phyloP scores from a whole-genome alignment of 2,329 filamentous ascomycete genomes.

The Chlorencoelia australis region DNA sequence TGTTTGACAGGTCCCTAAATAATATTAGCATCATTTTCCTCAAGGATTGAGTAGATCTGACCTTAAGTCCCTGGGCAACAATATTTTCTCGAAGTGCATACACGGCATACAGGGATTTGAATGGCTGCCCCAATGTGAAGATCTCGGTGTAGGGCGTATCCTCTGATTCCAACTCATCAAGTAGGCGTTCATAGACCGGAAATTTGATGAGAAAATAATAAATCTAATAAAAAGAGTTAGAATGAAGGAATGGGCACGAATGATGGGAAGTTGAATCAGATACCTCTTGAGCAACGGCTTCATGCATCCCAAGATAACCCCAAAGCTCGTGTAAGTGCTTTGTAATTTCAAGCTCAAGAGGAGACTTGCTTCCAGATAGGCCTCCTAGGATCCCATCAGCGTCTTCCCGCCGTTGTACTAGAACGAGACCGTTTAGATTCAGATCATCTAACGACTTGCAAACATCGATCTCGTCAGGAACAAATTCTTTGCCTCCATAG shows the following conservation, averaged over 20 bases:
- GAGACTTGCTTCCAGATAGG: conserved; percentile 42
- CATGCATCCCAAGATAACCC: conserved; percentile 65
- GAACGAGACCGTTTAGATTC: conserved; percentile 54
- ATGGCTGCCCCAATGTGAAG: conserved; percentile 60
- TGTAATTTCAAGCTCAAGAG: conserved; percentile 69
- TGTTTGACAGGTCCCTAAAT: conserved; percentile 21
- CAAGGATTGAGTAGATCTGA: conserved; percentile 13
- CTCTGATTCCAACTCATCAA: conserved; percentile 47
- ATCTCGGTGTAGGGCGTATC: conserved; percentile 46
- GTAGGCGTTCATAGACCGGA: conserved; percentile 54
- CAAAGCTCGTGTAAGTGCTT: conserved; percentile 79
- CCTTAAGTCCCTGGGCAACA: conserved; percentile 17
- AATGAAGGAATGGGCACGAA: neutral
- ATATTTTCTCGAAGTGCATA: conserved; percentile 57
- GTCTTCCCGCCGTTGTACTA: conserved; percentile 51
- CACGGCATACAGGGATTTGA: conserved; percentile 64
- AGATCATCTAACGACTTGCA: conserved; percentile 57
- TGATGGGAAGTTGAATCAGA: conserved; percentile 8
- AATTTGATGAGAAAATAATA: conserved; percentile 62
- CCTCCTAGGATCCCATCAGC: conserved; percentile 33
- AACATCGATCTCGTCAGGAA: conserved; percentile 48
- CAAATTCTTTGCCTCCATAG: conserved; percentile 55
- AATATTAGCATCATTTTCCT: conserved; percentile 6
- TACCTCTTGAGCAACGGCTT: conserved; percentile 59
- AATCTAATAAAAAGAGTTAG: conserved; percentile 37